Evolutionary conservation across 108 stramenopile genomes (phyloP), one percentile per base, ranked within the genome.

Genomic region (Discostella stelligeroides): DNA sequence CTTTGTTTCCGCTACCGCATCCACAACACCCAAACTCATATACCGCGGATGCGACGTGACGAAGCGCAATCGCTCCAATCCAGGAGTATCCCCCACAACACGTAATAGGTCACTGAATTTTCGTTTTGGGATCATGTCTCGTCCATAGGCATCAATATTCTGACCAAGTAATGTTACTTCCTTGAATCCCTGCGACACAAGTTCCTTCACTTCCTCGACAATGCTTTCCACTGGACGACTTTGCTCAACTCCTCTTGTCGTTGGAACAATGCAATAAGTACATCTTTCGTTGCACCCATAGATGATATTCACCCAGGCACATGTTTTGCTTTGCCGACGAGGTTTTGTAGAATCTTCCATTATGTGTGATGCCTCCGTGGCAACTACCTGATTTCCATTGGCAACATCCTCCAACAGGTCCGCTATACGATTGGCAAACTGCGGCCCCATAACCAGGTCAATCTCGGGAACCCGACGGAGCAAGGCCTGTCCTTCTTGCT

Each of bases 281-380:
- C 98, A 98, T 50, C 94, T 85, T 77, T 98, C 98, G 74, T 98
- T 98, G 84, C 98, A 98, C 17, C 98, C 92, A 56, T 91, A 92
- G 68, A 96, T 96, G 7, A 98, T 92, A 85, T 97, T 98, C 20
- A 98, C 97, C 96, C 96, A 98, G 0, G 96, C 97, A 63, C 90
- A 86, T 2, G 90, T 85, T 15, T 82, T 82, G 21, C 88, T 91
- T 28, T 74, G 68, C 3, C 98, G 76, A 21, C 94, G 76, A 8
- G 98, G 97, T 67, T 95, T 95, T 49, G 95, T 88, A 14, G 92
- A 85, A 68, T 98, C 97, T 75, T 98, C 98, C 92, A 94, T 96
- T 28, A 97, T 97, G 63, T 96, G 90, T 30, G 85, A 89, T 9
- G 91, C 88, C 77, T 97, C 96, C 4, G 98, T 98, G 14, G 96